Evolutionary conservation across 768 basidiomycete genomes (phyloP).

Genomic region (Leccinum boreale): DNA sequence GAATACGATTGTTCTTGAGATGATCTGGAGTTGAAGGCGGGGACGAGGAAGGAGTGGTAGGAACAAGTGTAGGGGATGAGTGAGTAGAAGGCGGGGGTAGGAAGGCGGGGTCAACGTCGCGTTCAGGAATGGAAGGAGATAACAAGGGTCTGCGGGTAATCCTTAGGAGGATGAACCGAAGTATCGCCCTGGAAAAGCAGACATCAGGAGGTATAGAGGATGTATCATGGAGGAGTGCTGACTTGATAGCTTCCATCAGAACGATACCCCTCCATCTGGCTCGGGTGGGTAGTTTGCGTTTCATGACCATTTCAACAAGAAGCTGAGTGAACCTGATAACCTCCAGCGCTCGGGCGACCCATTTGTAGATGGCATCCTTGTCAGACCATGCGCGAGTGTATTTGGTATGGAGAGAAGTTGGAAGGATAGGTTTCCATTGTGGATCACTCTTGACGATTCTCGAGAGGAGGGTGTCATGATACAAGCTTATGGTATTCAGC

Average conservation of each 20-base stretch:
- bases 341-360: slow-evolving; percentile 72
- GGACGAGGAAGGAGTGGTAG: slow-evolving; percentile 55
- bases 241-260: slow-evolving; percentile 84
- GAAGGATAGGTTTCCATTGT: slow-evolving; percentile 72
- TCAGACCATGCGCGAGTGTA: slow-evolving; percentile 88
- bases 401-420: slow-evolving; percentile 75
- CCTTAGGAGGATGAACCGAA: slow-evolving; percentile 71
- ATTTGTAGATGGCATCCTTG: slow-evolving; percentile 67
- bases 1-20: slow-evolving; percentile 71
- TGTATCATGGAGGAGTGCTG: slow-evolving; percentile 23
- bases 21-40: slow-evolving; percentile 71
- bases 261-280: slow-evolving; percentile 75
- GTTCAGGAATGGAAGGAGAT: slow-evolving; percentile 77
- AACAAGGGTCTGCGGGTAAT: slow-evolving; percentile 76
- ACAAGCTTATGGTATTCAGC: slow-evolving; percentile 85
- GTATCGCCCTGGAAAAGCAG: slow-evolving; percentile 51
- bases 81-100: slow-evolving; percentile 51
- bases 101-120: slow-evolving; percentile 78
- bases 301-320: slow-evolving; percentile 84
- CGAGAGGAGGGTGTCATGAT: slow-evolving; percentile 90
- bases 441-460: slow-evolving; percentile 61
- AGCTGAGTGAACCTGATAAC: slow-evolving; percentile 80
- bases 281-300: slow-evolving; percentile 62
- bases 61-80: slow-evolving; percentile 58
- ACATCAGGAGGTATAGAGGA: slow-evolving; percentile 3